Evolutionary conservation across 2,329 filamentous ascomycete species (phyloP).

Genomic region (Colletotrichum tofieldiae): DNA sequence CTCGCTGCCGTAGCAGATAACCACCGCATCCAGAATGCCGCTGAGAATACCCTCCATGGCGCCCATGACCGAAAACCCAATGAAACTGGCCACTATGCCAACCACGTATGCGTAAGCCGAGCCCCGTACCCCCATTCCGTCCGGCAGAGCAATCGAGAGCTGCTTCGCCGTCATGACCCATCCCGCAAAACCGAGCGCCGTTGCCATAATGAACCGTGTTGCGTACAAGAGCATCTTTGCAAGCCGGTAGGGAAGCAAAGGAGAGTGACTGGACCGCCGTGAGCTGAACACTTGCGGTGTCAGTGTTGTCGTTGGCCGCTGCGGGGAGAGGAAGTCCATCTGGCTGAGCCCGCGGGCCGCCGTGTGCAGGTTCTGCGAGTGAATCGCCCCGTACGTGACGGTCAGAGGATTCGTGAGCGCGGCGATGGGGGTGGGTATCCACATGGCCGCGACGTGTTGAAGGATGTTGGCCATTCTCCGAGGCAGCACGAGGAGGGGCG

Average conservation of each 20-base stretch:
- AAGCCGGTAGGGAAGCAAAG: constrained; percentile 87
- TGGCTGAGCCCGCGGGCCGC: constrained; percentile 86
- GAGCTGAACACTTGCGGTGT: constrained; percentile 68
- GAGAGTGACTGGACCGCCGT: constrained; percentile 48
- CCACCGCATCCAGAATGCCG: constrained; percentile 87
- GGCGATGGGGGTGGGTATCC: constrained; percentile 88
- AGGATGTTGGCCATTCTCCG: constrained; percentile 76
- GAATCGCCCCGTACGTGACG: constrained; percentile 93
- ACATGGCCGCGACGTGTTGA: constrained; percentile 81
- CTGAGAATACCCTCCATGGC: constrained; percentile 92
- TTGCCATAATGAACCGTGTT: constrained; percentile 91
- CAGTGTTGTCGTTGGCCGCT: constrained; percentile 81
- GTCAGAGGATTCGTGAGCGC: constrained; percentile 92
- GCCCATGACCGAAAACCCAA: constrained; percentile 93
- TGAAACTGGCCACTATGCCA: constrained; percentile 91
- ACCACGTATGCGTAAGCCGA: constrained; percentile 96
- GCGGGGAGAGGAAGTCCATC: constrained; percentile 84
- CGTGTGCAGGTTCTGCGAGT: constrained; percentile 84
- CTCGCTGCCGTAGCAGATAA: constrained; percentile 97
- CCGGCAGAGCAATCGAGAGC: constrained; percentile 73
- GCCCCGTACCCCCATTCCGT: constrained; percentile 74
- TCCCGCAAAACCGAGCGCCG: constrained; percentile 92
- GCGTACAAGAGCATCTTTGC: constrained; percentile 94
- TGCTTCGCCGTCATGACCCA: constrained; percentile 95
- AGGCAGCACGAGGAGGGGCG: constrained; percentile 89